Conservation (phyloP, 169 alveolate species). For the Perkinsus marinus region DNA sequence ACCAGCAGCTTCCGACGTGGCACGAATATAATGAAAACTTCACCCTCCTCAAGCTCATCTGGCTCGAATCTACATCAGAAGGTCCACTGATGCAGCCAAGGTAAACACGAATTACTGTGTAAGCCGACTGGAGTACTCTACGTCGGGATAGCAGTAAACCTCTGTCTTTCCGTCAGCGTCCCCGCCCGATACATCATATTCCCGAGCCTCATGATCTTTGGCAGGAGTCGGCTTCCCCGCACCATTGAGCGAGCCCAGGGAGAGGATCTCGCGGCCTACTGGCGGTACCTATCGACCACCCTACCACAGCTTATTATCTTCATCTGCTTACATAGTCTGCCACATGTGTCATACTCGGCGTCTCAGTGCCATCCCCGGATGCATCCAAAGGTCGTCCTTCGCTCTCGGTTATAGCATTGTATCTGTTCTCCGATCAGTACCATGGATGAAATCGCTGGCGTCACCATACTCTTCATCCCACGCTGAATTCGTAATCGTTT, state of each 20-base stretch:
- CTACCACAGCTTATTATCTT: no score
- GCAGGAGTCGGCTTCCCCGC: not conserved
- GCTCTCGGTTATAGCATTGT: not conserved
- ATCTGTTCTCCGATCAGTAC: not conserved
- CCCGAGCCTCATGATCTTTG: not conserved
- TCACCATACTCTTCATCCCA: not conserved
- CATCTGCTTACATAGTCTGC: no score
- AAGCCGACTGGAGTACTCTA: not conserved
- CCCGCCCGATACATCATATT: not conserved
- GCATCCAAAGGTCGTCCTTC: not conserved
- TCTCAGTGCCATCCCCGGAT: no score
- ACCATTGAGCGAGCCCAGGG: not conserved
- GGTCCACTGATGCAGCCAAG: not conserved
- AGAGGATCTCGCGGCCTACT: no score
- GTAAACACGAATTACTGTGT: not conserved
- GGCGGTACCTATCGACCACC: no score
- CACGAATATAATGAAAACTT: not conserved
- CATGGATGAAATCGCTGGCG: not conserved
- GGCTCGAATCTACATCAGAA: not conserved
- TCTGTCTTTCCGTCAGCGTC: not conserved
- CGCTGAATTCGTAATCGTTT: not conserved
- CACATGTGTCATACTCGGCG: no score
- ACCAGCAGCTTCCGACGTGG: not conserved
- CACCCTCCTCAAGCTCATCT: not conserved
- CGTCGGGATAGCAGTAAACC: not conserved